Percentiles rank a stretch among this genome's conserved stretches.
Conservation (phyloP, 2,329 filamentous ascomycete species). For the Trichocomaceae sp. region DNA sequence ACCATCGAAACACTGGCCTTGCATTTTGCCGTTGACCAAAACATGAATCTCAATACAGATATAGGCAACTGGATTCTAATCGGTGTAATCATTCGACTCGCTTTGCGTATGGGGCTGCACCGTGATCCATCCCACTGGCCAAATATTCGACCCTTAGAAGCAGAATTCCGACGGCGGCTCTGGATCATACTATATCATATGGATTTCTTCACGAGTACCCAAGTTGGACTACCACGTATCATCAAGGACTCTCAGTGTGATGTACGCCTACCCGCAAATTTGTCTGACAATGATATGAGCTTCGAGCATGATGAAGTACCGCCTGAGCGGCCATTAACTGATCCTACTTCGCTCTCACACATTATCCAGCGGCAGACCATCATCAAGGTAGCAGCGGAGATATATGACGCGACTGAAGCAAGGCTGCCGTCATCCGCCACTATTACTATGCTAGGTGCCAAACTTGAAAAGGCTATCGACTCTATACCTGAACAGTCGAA, state of each 20-base stretch:
- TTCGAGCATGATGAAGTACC: neutral
- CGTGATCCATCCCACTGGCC: slow-evolving; percentile 49
- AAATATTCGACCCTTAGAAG: slow-evolving; percentile 10
- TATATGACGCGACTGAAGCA: slow-evolving; percentile 10
- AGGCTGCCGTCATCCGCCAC: slow-evolving; percentile 3
- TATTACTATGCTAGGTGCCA: slow-evolving; percentile 3
- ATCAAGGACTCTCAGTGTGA: slow-evolving; percentile 19
- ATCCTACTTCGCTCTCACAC: slow-evolving; percentile 6
- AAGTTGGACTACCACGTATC: slow-evolving; percentile 16
- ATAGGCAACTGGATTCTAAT: slow-evolving; percentile 57
- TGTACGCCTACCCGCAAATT: slow-evolving; percentile 7
- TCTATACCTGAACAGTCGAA: slow-evolving; percentile 8
- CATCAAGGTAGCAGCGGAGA: slow-evolving; percentile 11
- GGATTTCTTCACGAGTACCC: slow-evolving; percentile 17
- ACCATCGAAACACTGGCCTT: slow-evolving; percentile 9
- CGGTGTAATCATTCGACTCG: slow-evolving; percentile 64
- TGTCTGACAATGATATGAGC: neutral
- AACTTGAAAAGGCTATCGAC: slow-evolving; percentile 7
- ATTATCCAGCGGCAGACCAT: slow-evolving; percentile 9
- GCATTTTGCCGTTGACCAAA: slow-evolving; percentile 9
- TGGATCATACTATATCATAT: slow-evolving; percentile 16
- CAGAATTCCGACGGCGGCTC: slow-evolving; percentile 8
- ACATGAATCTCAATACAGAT: slow-evolving; percentile 5
- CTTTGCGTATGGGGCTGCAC: slow-evolving; percentile 73
- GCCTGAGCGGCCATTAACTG: slow-evolving; percentile 3